Evolutionary conservation across 2,329 filamentous ascomycete species (phyloP), one percentile per base, ranked within the genome.

Genomic region (Colletotrichum musicola): DNA sequence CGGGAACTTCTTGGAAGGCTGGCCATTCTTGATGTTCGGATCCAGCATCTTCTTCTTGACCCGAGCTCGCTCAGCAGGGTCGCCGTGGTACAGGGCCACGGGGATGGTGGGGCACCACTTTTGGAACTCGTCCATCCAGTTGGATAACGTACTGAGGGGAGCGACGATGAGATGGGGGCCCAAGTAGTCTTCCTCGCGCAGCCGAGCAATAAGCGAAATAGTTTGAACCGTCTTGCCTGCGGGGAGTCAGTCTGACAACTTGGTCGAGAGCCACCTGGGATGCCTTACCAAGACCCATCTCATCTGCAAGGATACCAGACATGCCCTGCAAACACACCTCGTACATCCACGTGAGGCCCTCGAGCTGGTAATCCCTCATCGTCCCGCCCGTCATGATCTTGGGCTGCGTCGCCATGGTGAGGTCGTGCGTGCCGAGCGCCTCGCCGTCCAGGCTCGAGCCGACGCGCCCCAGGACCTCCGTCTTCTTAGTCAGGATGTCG

Each of bases 261-360:
- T 10, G 9, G 2, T 35, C 30, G 30, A 10, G 2, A 30, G 30
- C 30, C 30, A 35, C 2, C 10, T 1, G 30, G 3, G 22, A 35
- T 27, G 59, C 14, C 83, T 68, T 75, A 88, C 88, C 88, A 6
- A 97, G 81, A 0, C 95, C 95, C 95, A 98, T 98, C 78, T 98
- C 95, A 74, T 98, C 95, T 0, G 95, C 95, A 38, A 98, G 79
- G 65, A 97, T 97, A 1, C 95, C 95, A 72, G 94, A 97, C 78
- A 98, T 88, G 12, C 95, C 95, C 75, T 97, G 96, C 2, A 85
- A 80, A 64, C 86, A 88, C 61, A 89, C 88, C 84, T 97, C 94
- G 74, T 92, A 97, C 84, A 99, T 91, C 96, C 96, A 99, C 0
- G 97, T 97, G 1, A 99, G 80, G 0, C 96, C 96, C 77, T 98